Evolutionary conservation across 441 rosid species (phyloP), one percentile per base, ranked within the genome.

Genomic region (Erysimum cheiri): DNA sequence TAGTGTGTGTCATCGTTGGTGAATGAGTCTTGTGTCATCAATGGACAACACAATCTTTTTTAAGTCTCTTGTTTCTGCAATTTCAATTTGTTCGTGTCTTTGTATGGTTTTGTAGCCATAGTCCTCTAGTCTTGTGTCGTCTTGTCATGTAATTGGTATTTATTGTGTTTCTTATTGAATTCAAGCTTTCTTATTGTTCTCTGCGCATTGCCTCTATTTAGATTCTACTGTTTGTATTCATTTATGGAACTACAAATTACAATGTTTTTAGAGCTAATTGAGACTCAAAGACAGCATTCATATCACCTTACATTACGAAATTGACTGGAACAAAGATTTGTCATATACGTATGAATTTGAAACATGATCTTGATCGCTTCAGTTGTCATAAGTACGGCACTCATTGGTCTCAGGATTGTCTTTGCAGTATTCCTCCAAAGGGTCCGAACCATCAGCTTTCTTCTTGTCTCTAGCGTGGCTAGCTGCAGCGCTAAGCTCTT

Each of bases 401-500:
- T 93, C 98, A n/a, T 68, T 77, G 32, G 92, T 79, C 83, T 80
- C 93, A 1, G 98, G 98, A 64, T 90, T 88, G 60, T 93, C 98
- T 86, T 90, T 84, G 82, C 98, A 93, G 78, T 79, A 91, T 10
- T 72, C 69, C 84, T 93, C 98, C 78, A 93, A 74, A 29, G 98
- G 97, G 59, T 93, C 98, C 0, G 80, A 65, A 14, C 75, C 71
- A 46, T n/a, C 71, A 11, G 70, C 84, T 78, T 86, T 89, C 83
- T 82, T 63, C 90, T 73, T 88, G 83, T 89, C 97, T 72, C 89
- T 79, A 5, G 95, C 96, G 76, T 93, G 97, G 82, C 98, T 93
- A 1, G 89, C 98, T 1, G 98, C 96, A 0, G 98, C 97, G 63
- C 98, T 93, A 54, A 91, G 88, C 85, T 93, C 98, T 75, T 93